phyloP scores from a whole-genome alignment of 2,329 filamentous ascomycete genomes.

The Sodiomyces alkalinus region DNA sequence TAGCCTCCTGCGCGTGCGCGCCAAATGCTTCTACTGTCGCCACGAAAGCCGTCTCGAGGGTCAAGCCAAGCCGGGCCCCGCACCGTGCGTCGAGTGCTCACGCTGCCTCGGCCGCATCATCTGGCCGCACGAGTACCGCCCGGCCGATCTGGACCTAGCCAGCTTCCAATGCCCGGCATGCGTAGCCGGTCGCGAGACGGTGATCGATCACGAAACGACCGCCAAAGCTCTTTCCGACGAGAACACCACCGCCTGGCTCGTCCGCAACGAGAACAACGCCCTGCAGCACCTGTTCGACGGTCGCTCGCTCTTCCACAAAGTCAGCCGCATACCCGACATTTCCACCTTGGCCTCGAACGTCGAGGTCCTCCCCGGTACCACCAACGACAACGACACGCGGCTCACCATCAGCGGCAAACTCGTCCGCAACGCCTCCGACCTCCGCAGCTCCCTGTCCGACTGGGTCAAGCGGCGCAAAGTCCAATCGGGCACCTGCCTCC shows the following conservation, averaged over 20 bases:
- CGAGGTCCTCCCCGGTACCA: slow-evolving; percentile 15
- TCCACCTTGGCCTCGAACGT: slow-evolving; percentile 20
- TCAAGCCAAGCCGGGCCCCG: slow-evolving; percentile 7
- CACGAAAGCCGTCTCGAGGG: slow-evolving; percentile 4
- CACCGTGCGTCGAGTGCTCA: slow-evolving; percentile 28
- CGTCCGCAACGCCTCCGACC: slow-evolving; percentile 21
- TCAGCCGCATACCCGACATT: slow-evolving; percentile 16
- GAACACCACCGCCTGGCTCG: slow-evolving; percentile 27
- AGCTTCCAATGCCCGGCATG: slow-evolving; percentile 28
- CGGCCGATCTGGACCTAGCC: slow-evolving; percentile 12
- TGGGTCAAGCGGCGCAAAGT: slow-evolving; percentile 22
- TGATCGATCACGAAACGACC: slow-evolving; percentile 21
- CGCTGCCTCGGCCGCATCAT: slow-evolving; percentile 29
- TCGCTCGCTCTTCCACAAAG: slow-evolving; percentile 22
- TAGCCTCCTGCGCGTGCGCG: slow-evolving; percentile 21
- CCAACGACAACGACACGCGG: neutral
- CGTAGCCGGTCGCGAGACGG: slow-evolving; percentile 15
- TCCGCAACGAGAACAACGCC: slow-evolving; percentile 21
- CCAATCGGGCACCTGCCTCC: slow-evolving; percentile 23
- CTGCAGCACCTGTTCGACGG: slow-evolving; percentile 21
- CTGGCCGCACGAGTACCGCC: slow-evolving; percentile 28
- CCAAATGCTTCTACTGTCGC: slow-evolving; percentile 35
- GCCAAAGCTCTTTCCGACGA: slow-evolving; percentile 20
- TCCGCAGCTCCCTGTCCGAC: slow-evolving; percentile 18
- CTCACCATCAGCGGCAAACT: slow-evolving; percentile 23